Evolutionary conservation across 2,329 filamentous ascomycete species (phyloP).

Genomic region (Ceratocystis harringtonii): DNA sequence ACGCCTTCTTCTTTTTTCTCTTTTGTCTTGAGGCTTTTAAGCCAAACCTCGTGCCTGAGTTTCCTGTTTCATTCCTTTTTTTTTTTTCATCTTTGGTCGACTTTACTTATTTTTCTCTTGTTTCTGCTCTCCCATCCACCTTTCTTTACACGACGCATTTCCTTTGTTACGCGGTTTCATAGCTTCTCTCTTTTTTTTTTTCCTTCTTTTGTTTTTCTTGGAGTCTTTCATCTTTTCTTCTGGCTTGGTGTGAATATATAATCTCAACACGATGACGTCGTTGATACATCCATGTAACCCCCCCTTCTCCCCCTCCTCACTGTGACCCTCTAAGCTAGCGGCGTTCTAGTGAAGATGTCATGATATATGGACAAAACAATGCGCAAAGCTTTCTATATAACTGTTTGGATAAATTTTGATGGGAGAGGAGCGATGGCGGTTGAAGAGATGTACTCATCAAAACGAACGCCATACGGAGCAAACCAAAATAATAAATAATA

Average conservation of each 20-base stretch:
- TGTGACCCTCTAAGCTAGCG: not conserved
- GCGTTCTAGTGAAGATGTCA: no score
- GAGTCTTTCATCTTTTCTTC: not conserved
- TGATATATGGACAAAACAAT: not conserved
- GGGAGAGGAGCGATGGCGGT: no score
- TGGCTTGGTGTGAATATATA: not conserved
- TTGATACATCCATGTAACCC: not conserved
- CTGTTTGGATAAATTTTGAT: no score
- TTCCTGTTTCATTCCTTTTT: not conserved
- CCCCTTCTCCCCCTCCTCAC: not conserved
- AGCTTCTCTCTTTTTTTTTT: not conserved
- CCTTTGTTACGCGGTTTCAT: not conserved
- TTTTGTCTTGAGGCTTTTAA: no score
- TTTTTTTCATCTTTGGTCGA: not conserved
- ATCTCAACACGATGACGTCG: constrained; percentile 1
- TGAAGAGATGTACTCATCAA: not conserved
- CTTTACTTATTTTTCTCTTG: not conserved
- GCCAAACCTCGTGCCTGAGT: no score
- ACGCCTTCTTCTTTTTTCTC: not conserved
- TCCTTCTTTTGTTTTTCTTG: not conserved
- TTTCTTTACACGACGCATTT: not conserved
- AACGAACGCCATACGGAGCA: not conserved
- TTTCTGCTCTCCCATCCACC: not conserved
- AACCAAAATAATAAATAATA: not conserved
- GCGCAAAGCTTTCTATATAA: not conserved